Percentiles rank a stretch among this genome's conserved stretches.
Evolutionary conservation across 83 land plant genomes (phyloP).

Genomic region (Thuja plicata): DNA sequence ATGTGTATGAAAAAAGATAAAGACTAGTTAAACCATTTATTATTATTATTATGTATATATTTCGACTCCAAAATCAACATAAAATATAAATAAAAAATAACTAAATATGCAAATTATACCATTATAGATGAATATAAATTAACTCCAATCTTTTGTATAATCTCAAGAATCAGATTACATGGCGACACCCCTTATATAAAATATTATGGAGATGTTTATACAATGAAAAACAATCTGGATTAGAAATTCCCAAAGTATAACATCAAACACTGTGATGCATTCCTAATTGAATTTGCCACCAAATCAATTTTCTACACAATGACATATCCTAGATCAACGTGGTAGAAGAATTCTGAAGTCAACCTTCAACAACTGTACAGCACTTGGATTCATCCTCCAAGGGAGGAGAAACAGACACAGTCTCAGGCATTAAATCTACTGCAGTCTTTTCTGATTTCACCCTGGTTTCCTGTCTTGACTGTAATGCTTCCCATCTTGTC

Average conservation of each 20-base stretch:
- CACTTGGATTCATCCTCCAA: neutral
- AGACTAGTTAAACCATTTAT: too few species aligned
- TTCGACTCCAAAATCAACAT: too few species aligned
- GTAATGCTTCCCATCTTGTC: constrained; percentile 26
- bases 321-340: neutral
- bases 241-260: neutral
- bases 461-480: constrained; percentile 9
- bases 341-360: neutral
- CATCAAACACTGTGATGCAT: neutral
- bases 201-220: too few species aligned
- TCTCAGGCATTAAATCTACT: neutral
- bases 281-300: neutral
- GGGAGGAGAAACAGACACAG: neutral
- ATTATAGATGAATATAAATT: too few species aligned
- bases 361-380: neutral
- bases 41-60: too few species aligned
- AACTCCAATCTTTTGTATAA: too few species aligned
- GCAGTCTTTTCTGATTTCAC: constrained; percentile 51
- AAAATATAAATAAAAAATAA: too few species aligned
- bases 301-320: neutral
- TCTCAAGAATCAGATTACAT: too few species aligned
- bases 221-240: neutral
- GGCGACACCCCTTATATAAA: too few species aligned
- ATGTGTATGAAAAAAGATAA: too few species aligned
- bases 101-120: too few species aligned